Conservation (phyloP, 2,329 filamentous ascomycete genomes). For the Aureobasidium sp. region DNA sequence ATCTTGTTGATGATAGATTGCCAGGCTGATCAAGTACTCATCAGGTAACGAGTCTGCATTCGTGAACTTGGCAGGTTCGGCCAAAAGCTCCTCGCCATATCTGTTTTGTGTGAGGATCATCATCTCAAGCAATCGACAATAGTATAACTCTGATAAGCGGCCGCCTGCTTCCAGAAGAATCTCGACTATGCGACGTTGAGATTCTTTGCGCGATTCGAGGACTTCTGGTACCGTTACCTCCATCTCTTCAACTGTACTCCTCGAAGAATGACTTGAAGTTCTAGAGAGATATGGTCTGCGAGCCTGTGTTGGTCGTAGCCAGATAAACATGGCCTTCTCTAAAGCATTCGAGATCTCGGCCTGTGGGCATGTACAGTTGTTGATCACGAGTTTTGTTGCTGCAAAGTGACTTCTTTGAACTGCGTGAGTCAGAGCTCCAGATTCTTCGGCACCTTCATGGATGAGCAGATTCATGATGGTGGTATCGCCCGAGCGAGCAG, state of each 20-base stretch:
- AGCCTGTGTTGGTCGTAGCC: neutral
- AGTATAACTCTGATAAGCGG: constrained; percentile 9
- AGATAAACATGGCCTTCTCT: constrained; percentile 8
- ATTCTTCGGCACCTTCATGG: neutral
- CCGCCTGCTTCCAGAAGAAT: constrained; percentile 3
- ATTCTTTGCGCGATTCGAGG: neutral
- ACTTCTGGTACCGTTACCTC: neutral
- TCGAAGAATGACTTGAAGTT: neutral
- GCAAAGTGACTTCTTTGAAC: constrained; percentile 4
- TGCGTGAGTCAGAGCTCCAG: neutral
- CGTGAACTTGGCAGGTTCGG: neutral
- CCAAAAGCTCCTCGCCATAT: neutral
- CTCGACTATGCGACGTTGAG: neutral
- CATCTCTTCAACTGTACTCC: neutral
- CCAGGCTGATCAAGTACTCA: constrained; percentile 4
- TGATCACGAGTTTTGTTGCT: constrained; percentile 4
- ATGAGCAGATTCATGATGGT: neutral
- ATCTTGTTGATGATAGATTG: constrained; percentile 8
- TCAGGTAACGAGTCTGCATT: neutral
- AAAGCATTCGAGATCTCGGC: neutral
- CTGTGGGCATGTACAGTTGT: neutral
- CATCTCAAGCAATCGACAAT: constrained; percentile 12
- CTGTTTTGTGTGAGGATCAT: constrained; percentile 5
- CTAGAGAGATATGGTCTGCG: neutral
- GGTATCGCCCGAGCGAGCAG: constrained; percentile 2